These are phyloP conservation scores for Sarcomyxa edulis DNA, from an alignment of 768 basidiomycete species.

Conservation along the genomic window DNA sequence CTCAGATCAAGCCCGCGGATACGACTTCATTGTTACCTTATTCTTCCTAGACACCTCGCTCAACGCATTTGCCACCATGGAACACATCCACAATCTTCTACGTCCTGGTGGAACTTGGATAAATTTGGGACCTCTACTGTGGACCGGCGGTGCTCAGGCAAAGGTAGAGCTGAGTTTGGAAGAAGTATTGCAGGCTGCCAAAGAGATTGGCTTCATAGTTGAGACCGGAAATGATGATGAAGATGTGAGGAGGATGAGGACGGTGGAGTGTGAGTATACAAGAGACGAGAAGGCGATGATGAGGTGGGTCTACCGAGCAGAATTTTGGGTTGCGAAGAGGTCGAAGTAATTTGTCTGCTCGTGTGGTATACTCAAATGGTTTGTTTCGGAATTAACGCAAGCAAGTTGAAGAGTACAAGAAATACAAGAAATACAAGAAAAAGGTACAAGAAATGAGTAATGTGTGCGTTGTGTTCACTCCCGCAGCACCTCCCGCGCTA, in stretches of 20 bases:
- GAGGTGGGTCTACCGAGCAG: conserved; percentile 62
- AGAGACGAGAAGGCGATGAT: conserved; percentile 61
- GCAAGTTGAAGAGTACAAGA: conserved; percentile 11
- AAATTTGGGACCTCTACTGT: conserved; percentile 65
- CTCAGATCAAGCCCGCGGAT: conserved; percentile 23
- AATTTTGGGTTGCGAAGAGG: conserved; percentile 61
- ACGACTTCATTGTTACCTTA: conserved; percentile 58
- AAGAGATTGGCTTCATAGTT: conserved; percentile 50
- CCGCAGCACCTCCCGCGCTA: conserved; percentile 27
- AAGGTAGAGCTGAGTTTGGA: conserved; percentile 57
- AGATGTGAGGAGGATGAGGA: conserved; percentile 24
- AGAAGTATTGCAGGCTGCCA: conserved; percentile 49
- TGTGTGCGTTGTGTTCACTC: too few relatives aligned
- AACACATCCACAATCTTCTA: conserved; percentile 52
- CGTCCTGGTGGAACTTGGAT: conserved; percentile 65
- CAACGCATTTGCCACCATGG: conserved; percentile 46
- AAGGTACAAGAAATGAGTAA: too few relatives aligned
- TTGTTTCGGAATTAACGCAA: conserved; percentile 11
- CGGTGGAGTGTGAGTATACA: conserved; percentile 64
- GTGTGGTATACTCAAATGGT: too few relatives aligned
- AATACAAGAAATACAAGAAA: conserved; percentile 10
- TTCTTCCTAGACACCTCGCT: conserved; percentile 65
- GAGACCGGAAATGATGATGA: conserved; percentile 19
- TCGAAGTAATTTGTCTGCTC: conserved; percentile 13
- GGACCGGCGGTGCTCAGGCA: conserved; percentile 51